Evolutionary conservation across 176 grass and related monocot species (phyloP), one percentile per base, ranked within the genome.

Genomic region (Juncus inflexus): DNA sequence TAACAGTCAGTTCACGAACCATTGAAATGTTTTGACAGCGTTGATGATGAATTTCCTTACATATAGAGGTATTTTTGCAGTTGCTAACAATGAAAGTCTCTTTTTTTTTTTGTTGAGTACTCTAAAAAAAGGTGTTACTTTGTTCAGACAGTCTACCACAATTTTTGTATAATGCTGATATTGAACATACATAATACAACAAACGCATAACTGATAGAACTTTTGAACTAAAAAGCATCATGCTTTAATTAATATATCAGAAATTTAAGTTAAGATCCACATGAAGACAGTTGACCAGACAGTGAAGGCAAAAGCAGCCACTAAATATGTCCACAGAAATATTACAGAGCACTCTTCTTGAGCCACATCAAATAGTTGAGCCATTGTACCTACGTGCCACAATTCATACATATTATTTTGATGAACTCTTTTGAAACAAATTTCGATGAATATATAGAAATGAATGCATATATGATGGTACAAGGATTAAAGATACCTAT

Each of bases 341-440:
- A 78, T 54, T 13, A 78, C 55, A 52, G 75, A 78, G 64, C 75
- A 78, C 42, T 78, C 64, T 58, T 78, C 64, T 35, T 78, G 75
- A 45, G 53, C 75, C 57, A 78, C 56, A 62, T 59, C 55, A 59
- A 60, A 78, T 50, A 78, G 65, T 54, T 78, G 64, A 47, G 75
- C 42, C 64, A 78, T 78, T 61, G 75, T 78, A 40, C 55, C 75
- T 78, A 54, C 63, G 57, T 45, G 36, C 3, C 16, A 28, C 1
- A 35, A 37, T 61, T 35, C 14, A 61, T 6, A 3, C 7, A 37
- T 61, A 9, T 3, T 35, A 35, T 61, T 36, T 61, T 61, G 58
- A 37, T 37, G 3, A 61, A 4, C 12, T 9, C 12, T 4, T 6
- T 37, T 28, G 15, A 60, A 37, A 60, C 2, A 3, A 28, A n/a